Conservation (phyloP, 768 basidiomycete genomes). For the Pisolithus microcarpus region DNA sequence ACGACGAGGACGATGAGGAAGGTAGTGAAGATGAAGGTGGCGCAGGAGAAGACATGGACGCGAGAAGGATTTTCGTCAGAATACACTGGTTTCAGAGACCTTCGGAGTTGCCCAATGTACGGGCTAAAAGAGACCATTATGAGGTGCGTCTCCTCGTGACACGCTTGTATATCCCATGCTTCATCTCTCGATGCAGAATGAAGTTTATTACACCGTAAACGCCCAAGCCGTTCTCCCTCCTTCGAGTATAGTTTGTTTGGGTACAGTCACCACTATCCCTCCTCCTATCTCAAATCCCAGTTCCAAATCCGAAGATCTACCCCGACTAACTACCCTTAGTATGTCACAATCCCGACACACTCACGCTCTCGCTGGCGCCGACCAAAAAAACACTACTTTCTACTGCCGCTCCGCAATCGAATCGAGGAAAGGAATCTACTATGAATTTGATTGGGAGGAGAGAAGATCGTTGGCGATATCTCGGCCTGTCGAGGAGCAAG, state of each 20-base stretch:
- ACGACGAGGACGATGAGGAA: too few relatives aligned
- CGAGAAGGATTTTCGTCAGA: constrained; percentile 44
- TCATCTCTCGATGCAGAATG: constrained; percentile 43
- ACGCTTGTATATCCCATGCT: background rate
- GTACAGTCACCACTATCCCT: constrained; percentile 35
- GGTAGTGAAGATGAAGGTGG: too few relatives aligned
- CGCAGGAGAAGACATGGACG: constrained; percentile 24
- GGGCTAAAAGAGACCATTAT: constrained; percentile 52
- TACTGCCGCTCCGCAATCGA: constrained; percentile 56
- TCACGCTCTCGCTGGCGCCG: constrained; percentile 7
- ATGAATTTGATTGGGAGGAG: constrained; percentile 50
- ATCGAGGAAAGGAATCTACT: constrained; percentile 53
- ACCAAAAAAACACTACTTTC: constrained; percentile 30
- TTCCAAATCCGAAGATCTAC: constrained; percentile 6
- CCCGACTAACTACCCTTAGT: constrained; percentile 1
- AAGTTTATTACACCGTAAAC: constrained; percentile 61
- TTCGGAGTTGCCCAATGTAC: constrained; percentile 49
- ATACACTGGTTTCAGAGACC: constrained; percentile 77
- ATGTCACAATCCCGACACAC: constrained; percentile 11
- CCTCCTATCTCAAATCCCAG: too few relatives aligned
- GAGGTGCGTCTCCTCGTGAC: constrained; percentile 38
- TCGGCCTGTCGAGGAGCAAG: constrained; percentile 20
- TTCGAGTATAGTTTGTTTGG: constrained; percentile 44
- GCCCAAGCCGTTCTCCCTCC: constrained; percentile 44
- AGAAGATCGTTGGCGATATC: constrained; percentile 38